Percentiles rank a stretch among this genome's conserved stretches.
phyloP scores from a whole-genome alignment of 2,329 filamentous ascomycete genomes.

The Xylariaceae sp. region DNA sequence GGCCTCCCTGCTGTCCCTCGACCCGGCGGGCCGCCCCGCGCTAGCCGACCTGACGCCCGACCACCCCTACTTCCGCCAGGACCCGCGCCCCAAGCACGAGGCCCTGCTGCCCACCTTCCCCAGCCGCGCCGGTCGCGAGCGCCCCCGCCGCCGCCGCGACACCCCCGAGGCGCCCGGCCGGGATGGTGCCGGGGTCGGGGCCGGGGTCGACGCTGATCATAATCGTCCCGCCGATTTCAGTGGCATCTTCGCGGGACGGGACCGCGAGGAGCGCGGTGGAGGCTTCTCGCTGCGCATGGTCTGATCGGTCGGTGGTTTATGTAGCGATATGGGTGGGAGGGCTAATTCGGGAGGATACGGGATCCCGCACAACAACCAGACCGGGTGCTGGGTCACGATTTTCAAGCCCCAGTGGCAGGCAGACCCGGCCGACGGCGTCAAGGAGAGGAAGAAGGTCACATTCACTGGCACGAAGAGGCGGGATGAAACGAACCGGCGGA shows the following conservation, averaged over 20 bases:
- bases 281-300: slow-evolving; percentile 61
- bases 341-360: no score
- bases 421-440: slow-evolving; percentile 66
- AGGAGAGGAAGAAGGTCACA: no score
- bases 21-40: slow-evolving; percentile 63
- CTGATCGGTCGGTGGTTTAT: slow-evolving; percentile 20
- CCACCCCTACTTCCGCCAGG: slow-evolving; percentile 81
- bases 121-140: slow-evolving; percentile 88
- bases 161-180: slow-evolving; percentile 79
- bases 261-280: slow-evolving; percentile 57
- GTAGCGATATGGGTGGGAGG: no score
- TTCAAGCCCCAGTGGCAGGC: slow-evolving; percentile 82
- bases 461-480: no score
- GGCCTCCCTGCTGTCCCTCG: slow-evolving; percentile 60
- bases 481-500: no score
- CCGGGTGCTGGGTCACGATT: slow-evolving; percentile 85
- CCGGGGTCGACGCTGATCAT: no score
- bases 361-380: slow-evolving; percentile 89
- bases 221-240: slow-evolving; percentile 66
- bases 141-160: slow-evolving; percentile 59
- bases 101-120: slow-evolving; percentile 97
- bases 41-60: slow-evolving; percentile 67
- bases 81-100: slow-evolving; percentile 81
- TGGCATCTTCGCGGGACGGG: slow-evolving; percentile 61
- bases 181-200: slow-evolving; percentile 52